Evolutionary conservation across 1,139 yeast species (phyloP).

Genomic region (Lodderomyces jiufengensis): DNA sequence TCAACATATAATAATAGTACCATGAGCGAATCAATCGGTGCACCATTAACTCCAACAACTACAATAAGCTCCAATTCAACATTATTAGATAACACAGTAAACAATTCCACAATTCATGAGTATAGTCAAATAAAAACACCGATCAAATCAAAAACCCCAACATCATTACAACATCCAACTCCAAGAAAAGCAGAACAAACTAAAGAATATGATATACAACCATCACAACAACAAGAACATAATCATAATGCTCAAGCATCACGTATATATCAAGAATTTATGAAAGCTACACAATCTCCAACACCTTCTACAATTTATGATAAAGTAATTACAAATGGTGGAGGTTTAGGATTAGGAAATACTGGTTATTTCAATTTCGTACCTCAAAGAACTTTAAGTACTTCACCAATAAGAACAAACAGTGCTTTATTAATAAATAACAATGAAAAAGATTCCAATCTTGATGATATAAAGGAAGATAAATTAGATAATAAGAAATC

Average conservation of each 20-base stretch:
- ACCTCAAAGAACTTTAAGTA: conserved; percentile 9
- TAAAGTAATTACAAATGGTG: conserved; percentile 7
- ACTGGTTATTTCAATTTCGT: conserved; percentile 11
- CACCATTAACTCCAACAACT: conserved; percentile 6
- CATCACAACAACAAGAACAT: conserved; percentile 3
- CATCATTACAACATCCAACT: conserved; percentile 4
- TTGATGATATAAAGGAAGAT: background rate
- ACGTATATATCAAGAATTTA: conserved; percentile 10
- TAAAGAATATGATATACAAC: conserved; percentile 3
- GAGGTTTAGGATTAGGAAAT: conserved; percentile 14
- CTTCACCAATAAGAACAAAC: conserved; percentile 15
- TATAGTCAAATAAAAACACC: conserved; percentile 1
- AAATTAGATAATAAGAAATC: conserved; percentile 11
- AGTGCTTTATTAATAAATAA: background rate
- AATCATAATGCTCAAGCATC: conserved; percentile 1
- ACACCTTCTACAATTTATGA: conserved; percentile 8
- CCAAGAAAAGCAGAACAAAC: conserved; percentile 2
- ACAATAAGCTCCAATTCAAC: conserved; percentile 3
- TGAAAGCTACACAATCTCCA: conserved; percentile 9
- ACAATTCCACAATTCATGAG: too few species aligned
- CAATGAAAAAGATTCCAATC: background rate
- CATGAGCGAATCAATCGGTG: background rate
- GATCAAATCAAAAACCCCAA: background rate
- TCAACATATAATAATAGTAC: background rate
- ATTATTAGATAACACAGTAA: too few species aligned